These are phyloP conservation scores for Termitomyces eurrhizus DNA, from an alignment of 768 basidiomycete genomes.

Conservation along the genomic window DNA sequence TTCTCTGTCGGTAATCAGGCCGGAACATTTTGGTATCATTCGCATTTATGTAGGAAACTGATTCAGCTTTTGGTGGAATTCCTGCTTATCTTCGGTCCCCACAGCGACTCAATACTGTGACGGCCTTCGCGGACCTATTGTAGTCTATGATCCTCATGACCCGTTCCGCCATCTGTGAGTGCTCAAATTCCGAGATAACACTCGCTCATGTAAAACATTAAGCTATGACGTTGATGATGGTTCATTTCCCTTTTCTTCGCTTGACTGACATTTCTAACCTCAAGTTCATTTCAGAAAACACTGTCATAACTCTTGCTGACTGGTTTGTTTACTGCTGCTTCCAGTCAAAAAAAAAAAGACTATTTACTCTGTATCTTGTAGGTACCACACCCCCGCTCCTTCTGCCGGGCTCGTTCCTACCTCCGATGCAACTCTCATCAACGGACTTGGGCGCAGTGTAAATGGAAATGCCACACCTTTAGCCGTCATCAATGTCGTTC, in stretches of 20 bases:
- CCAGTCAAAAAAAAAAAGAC: too few relatives aligned
- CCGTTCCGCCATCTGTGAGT: not conserved
- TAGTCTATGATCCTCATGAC: constrained; percentile 1
- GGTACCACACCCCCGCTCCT: not conserved
- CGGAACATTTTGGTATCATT: constrained; percentile 3
- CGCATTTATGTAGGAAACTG: not conserved
- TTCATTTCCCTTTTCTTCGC: not conserved
- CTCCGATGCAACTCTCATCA: not conserved
- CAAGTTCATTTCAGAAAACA: not conserved
- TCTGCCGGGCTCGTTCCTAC: not conserved
- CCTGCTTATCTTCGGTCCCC: not conserved
- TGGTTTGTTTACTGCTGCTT: not conserved
- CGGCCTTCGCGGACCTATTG: not conserved
- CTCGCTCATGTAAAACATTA: not conserved
- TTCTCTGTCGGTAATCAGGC: not conserved
- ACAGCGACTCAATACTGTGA: constrained; percentile 4
- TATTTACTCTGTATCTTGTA: not conserved
- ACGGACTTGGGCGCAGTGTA: not conserved
- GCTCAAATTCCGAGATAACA: not conserved
- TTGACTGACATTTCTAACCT: not conserved
- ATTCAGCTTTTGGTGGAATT: too few relatives aligned
- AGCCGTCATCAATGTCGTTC: constrained; percentile 30
- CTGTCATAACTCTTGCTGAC: constrained; percentile 1
- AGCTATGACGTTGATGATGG: not conserved
- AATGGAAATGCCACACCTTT: constrained; percentile 20